Evolutionary conservation across 352 stramenopile species (phyloP), one percentile per base, ranked within the genome.

Genomic region (Phytophthora agathidicida): DNA sequence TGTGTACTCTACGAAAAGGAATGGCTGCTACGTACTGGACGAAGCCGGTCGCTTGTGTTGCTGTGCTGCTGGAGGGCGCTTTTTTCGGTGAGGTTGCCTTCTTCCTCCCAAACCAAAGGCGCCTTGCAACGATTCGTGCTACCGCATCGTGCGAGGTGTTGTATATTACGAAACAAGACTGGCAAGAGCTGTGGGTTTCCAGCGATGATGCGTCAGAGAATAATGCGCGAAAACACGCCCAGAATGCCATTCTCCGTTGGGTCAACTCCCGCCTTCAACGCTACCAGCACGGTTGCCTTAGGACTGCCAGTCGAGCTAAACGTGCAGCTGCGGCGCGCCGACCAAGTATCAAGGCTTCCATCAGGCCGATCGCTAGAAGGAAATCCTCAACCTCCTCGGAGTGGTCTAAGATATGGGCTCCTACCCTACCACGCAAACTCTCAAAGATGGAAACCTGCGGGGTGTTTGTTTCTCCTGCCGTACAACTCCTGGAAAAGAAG

Each of bases 51-150:
- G 76, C 75, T 1, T 85, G 60, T 17, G 68, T 91, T 11, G 73
- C 75, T 0, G 55, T 91, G 10, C 59, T 93, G 0, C 70, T 89
- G 51, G 67, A 86, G 28, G 76, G 77, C 3, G 83, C 75, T 10
- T 28, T 91, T 10, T 93, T 93, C 33, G 83, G 83, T 0, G 83
- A 93, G 52, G 39, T 91, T 11, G 77, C 73, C 2, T 89, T 93
- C 54, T 91, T 93, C 42, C 23, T 94, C 2, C 66, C 77, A 0
- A 45, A 51, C 0, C 81, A 93, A 22, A 73, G 67, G 13, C 69
- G 83, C 0, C 68, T 88, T 19, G 83, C 81, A 14, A 88, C 71
- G 0, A 80, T 93, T 6, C 75, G 80, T 19, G 79, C 83, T 0
- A 80, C 71, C 0, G 80, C 73, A 3, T 76, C 78, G 0, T 93